Conservation (phyloP, 2,329 filamentous ascomycete genomes). For the Neophaeococcomyces aloes region DNA sequence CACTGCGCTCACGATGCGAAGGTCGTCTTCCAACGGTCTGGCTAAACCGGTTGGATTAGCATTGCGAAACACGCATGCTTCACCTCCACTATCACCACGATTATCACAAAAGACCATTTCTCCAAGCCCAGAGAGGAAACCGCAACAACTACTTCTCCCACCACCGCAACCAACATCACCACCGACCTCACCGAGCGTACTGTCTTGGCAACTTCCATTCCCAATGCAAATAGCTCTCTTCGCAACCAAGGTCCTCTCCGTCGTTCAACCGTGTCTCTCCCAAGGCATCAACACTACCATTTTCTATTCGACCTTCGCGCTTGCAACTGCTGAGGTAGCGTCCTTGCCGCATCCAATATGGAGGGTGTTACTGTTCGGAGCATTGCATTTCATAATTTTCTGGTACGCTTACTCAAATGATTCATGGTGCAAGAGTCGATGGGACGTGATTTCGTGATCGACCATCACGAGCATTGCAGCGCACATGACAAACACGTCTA, state of each 20-base stretch:
- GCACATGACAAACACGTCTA: too few relatives aligned
- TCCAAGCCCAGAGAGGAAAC: constrained; percentile 3
- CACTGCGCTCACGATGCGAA: constrained; percentile 5
- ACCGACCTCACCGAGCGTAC: neutral
- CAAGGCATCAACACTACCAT: constrained; percentile 16
- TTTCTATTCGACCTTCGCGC: constrained; percentile 17
- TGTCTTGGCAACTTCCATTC: constrained; percentile 10
- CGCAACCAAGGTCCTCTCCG: constrained; percentile 15
- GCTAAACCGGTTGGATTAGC: constrained; percentile 4
- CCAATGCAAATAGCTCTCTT: constrained; percentile 12
- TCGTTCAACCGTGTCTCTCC: constrained; percentile 18
- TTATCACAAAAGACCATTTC: constrained; percentile 8
- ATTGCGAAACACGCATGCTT: constrained; percentile 6
- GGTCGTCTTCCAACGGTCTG: constrained; percentile 4
- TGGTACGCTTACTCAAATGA: constrained; percentile 11
- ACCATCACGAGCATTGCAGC: too few relatives aligned
- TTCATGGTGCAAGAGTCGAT: constrained; percentile 10
- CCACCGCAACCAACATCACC: constrained; percentile 1
- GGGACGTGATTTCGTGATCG: neutral
- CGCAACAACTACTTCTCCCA: constrained; percentile 17
- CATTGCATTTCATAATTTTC: constrained; percentile 13
- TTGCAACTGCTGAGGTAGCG: constrained; percentile 18
- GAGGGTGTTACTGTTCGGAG: constrained; percentile 12
- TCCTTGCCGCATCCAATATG: constrained; percentile 12
- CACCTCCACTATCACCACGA: constrained; percentile 6